phyloP scores from a whole-genome alignment of 805 yeast species.

The Schizosaccharomyces pombe region DNA sequence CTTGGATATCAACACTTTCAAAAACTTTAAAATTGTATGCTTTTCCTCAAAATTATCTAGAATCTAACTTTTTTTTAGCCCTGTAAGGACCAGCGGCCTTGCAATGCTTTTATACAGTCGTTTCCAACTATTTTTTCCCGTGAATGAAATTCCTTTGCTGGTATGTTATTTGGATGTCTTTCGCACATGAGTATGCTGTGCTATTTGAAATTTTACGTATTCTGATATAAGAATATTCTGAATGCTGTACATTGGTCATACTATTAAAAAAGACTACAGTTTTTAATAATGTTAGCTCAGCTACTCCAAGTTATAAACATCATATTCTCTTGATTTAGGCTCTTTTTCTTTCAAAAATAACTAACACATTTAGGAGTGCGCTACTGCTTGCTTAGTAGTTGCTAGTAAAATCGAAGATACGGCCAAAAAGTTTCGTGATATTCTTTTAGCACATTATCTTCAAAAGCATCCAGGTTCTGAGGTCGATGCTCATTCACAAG shows the following conservation, averaged over 20 bases:
- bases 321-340: too few relatives aligned
- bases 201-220: too few relatives aligned
- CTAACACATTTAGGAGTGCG: constrained; percentile 39
- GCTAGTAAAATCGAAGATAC: constrained; percentile 63
- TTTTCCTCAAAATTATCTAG: too few relatives aligned
- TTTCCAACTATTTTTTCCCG: constrained; percentile 10
- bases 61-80: constrained; percentile 7
- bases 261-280: too few relatives aligned
- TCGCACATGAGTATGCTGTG: too few relatives aligned
- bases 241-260: too few relatives aligned
- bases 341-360: too few relatives aligned
- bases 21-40: constrained; percentile 9
- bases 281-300: too few relatives aligned
- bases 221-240: too few relatives aligned
- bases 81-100: constrained; percentile 11
- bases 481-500: constrained; percentile 7
- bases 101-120: constrained; percentile 11
- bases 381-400: constrained; percentile 40
- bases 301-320: too few relatives aligned
- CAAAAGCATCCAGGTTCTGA: constrained; percentile 13
- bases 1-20: constrained; percentile 4
- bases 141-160: constrained; percentile 8
- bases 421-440: constrained; percentile 43
- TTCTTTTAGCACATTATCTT: constrained; percentile 29
- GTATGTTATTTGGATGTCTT: too few relatives aligned